These are phyloP conservation scores for Aphanoascus verrucosus DNA, from an alignment of 2,329 filamentous ascomycete species.

Conservation along the genomic window DNA sequence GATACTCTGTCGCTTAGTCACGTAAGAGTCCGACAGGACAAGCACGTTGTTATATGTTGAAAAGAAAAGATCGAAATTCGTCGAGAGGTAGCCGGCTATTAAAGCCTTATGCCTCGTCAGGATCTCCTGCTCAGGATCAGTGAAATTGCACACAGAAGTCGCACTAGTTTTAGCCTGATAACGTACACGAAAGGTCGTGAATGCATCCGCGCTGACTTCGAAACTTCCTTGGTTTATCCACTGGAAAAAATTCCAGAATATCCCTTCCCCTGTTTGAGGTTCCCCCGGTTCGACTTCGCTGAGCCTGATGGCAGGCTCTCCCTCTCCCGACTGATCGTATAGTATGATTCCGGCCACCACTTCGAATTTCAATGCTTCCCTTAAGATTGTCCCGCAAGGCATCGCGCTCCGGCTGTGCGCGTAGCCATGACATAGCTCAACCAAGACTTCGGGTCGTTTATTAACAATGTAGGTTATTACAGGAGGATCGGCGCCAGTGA, in stretches of 20 bases:
- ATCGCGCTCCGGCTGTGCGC: conserved; percentile 84
- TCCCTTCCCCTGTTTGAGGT: conserved; percentile 65
- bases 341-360: conserved; percentile 81
- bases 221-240: conserved; percentile 97
- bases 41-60: conserved; percentile 76
- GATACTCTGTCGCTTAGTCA: conserved; percentile 95
- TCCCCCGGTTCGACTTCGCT: conserved; percentile 65
- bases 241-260: conserved; percentile 94
- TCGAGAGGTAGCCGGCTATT: conserved; percentile 73
- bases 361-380: conserved; percentile 85
- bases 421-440: conserved; percentile 82
- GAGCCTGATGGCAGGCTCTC: conserved; percentile 64
- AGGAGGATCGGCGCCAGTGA: conserved; percentile 61
- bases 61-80: conserved; percentile 92
- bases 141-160: background rate
- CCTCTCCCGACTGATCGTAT: conserved; percentile 73
- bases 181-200: conserved; percentile 82
- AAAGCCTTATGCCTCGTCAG: conserved; percentile 88
- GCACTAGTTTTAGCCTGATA: background rate
- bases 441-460: conserved; percentile 72
- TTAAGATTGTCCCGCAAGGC: conserved; percentile 76
- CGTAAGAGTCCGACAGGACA: conserved; percentile 87
- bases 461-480: conserved; percentile 83
- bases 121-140: conserved; percentile 54
- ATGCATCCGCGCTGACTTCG: conserved; percentile 92